A percentile compares a stretch with the other conserved stretches of the same genome.
Conservation (phyloP, 1,284 basidiomycete species). For the Vanrija sp. region DNA sequence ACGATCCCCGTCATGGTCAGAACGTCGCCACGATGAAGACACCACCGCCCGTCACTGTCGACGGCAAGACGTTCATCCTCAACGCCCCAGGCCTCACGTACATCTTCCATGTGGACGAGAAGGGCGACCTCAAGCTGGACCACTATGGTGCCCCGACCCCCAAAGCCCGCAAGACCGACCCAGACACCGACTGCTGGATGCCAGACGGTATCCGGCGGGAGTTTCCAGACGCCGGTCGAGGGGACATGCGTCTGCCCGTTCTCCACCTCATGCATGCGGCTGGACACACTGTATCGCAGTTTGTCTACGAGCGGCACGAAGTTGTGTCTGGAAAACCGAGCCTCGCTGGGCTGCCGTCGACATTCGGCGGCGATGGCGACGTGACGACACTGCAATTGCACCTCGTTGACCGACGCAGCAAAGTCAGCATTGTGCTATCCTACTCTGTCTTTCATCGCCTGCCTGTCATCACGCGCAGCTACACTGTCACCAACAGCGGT, state of each 20-base stretch:
- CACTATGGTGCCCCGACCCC: slow-evolving; percentile 17
- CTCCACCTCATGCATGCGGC: slow-evolving; percentile 12
- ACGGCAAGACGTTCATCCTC: background rate
- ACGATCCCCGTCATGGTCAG: too few species aligned
- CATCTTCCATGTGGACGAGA: slow-evolving; percentile 17
- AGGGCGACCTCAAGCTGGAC: slow-evolving; percentile 19
- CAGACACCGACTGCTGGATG: background rate
- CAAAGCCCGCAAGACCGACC: too few species aligned
- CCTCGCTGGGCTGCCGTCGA: slow-evolving; percentile 22
- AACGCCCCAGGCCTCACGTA: slow-evolving; percentile 3
- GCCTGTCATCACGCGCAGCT: slow-evolving; percentile 17
- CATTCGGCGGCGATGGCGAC: slow-evolving; percentile 16
- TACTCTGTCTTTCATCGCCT: slow-evolving; percentile 25
- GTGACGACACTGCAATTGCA: slow-evolving; percentile 22
- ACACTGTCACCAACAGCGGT: slow-evolving; percentile 20
- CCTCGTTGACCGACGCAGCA: slow-evolving; percentile 14
- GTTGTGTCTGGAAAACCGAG: slow-evolving; percentile 13
- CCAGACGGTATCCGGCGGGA: slow-evolving; percentile 6
- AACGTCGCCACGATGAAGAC: too few species aligned
- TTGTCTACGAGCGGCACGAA: slow-evolving; percentile 15
- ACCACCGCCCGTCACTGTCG: background rate
- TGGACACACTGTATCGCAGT: slow-evolving; percentile 1
- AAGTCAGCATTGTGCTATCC: slow-evolving; percentile 12
- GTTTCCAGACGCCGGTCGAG: slow-evolving; percentile 24
- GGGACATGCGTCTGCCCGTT: slow-evolving; percentile 27